phyloP scores from a whole-genome alignment of 2,329 filamentous ascomycete species.

The Colletotrichum nymphaeae region DNA sequence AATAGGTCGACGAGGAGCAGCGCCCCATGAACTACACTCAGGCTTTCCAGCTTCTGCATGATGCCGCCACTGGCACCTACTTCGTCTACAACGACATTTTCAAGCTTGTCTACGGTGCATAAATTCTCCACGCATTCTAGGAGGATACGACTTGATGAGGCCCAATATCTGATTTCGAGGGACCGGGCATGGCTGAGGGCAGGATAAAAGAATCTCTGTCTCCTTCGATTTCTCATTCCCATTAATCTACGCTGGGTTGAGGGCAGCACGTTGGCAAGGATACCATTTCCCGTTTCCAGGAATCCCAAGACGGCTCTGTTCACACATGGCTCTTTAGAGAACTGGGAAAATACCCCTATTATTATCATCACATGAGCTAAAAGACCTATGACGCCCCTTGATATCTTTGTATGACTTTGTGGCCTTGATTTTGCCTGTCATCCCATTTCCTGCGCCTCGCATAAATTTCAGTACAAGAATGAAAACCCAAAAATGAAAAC shows the following conservation, averaged over 20 bases:
- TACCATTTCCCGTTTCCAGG: not conserved
- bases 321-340: not conserved
- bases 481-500: not conserved
- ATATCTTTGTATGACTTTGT: not conserved
- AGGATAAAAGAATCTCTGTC: not conserved
- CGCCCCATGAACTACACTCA: slow-evolving; percentile 93
- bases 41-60: slow-evolving; percentile 84
- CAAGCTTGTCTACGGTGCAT: slow-evolving; percentile 79
- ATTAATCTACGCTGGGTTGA: slow-evolving; percentile 5
- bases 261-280: slow-evolving; percentile 9
- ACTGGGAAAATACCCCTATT: slow-evolving; percentile 1
- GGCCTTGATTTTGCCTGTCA: not conserved
- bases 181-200: slow-evolving; percentile 7
- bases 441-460: not conserved
- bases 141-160: slow-evolving; percentile 16
- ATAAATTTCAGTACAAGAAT: not conserved
- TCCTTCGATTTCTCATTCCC: not conserved
- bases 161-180: slow-evolving; percentile 1
- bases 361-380: not conserved
- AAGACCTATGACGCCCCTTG: slow-evolving; percentile 9
- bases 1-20: slow-evolving; percentile 85
- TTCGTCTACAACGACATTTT: slow-evolving; percentile 97
- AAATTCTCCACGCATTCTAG: not conserved
- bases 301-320: slow-evolving; percentile 4
- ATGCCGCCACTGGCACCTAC: slow-evolving; percentile 71